These are phyloP conservation scores for Colletotrichum karsti DNA, from an alignment of 2,329 filamentous ascomycete genomes.

Conservation along the genomic window DNA sequence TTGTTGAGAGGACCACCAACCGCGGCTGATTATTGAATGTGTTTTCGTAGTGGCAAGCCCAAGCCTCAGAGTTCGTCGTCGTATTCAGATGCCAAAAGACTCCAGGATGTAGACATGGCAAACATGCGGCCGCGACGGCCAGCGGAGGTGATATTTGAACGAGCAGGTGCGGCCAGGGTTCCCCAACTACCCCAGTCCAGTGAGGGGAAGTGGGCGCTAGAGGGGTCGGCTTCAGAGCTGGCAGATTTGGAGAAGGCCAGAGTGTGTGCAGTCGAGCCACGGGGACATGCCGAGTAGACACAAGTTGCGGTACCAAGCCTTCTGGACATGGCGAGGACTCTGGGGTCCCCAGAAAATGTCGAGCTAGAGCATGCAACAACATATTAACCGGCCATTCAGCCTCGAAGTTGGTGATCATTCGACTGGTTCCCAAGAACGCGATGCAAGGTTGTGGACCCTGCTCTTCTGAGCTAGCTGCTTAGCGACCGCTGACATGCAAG, in stretches of 20 bases:
- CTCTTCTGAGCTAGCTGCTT: background rate
- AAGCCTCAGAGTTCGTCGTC: conserved; percentile 2
- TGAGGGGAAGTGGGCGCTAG: conserved; percentile 20
- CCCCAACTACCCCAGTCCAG: conserved; percentile 24
- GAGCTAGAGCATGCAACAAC: background rate
- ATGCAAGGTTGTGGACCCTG: conserved; percentile 7
- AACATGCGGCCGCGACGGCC: background rate
- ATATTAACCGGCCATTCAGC: conserved; percentile 28
- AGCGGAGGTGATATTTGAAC: conserved; percentile 16
- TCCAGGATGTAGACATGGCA: background rate
- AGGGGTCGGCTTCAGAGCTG: background rate
- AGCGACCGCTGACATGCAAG: conserved; percentile 23
- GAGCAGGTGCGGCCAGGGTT: background rate
- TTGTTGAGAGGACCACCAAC: background rate
- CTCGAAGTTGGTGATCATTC: background rate
- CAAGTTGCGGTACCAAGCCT: conserved; percentile 3
- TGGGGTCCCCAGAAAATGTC: conserved; percentile 10
- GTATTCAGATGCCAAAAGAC: background rate
- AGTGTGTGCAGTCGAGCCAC: background rate
- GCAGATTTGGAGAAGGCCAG: conserved; percentile 16
- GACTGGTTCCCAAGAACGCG: background rate
- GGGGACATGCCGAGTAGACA: conserved; percentile 2
- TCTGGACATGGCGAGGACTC: background rate
- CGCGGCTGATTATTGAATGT: background rate
- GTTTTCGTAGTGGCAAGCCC: background rate